Evolutionary conservation across 2,329 filamentous ascomycete genomes (phyloP).

Genomic region (Calonectria leucothoes): DNA sequence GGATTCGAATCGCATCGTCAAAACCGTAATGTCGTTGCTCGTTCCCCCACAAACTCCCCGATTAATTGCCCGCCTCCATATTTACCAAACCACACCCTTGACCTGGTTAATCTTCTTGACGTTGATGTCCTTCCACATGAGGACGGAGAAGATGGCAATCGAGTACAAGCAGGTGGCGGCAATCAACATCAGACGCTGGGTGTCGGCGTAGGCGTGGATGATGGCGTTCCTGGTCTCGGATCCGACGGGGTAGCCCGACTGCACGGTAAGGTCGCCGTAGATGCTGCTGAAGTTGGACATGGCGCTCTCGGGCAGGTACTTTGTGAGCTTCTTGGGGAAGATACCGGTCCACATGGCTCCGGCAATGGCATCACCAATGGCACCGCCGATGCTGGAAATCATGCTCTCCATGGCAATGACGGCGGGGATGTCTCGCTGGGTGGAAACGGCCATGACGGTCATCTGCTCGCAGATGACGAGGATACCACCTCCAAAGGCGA

Average conservation of each 20-base stretch:
- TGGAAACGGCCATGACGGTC: conserved; percentile 65
- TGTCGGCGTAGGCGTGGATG: conserved; percentile 64
- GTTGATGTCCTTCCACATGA: conserved; percentile 55
- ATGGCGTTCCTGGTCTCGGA: conserved; percentile 65
- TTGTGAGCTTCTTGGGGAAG: conserved; percentile 55
- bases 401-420: conserved; percentile 69
- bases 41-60: not conserved
- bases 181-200: conserved; percentile 55
- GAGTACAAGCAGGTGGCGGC: conserved; percentile 51
- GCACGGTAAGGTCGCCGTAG: conserved; percentile 62
- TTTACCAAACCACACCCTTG: conserved; percentile 36
- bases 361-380: conserved; percentile 47
- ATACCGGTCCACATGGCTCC: conserved; percentile 67
- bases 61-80: not conserved
- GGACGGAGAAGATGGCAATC: conserved; percentile 48
- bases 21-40: not conserved
- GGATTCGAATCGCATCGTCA: not conserved
- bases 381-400: conserved; percentile 66
- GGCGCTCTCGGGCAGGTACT: conserved; percentile 55
- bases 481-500: conserved; percentile 68
- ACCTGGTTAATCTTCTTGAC: conserved; percentile 51
- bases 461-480: conserved; percentile 69
- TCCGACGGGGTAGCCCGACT: conserved; percentile 61
- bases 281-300: conserved; percentile 50
- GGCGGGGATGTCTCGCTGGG: conserved; percentile 67